Evolutionary conservation across 306 rosid species (phyloP), one percentile per base, ranked within the genome.

Genomic region (Cicer chorassanicum): DNA sequence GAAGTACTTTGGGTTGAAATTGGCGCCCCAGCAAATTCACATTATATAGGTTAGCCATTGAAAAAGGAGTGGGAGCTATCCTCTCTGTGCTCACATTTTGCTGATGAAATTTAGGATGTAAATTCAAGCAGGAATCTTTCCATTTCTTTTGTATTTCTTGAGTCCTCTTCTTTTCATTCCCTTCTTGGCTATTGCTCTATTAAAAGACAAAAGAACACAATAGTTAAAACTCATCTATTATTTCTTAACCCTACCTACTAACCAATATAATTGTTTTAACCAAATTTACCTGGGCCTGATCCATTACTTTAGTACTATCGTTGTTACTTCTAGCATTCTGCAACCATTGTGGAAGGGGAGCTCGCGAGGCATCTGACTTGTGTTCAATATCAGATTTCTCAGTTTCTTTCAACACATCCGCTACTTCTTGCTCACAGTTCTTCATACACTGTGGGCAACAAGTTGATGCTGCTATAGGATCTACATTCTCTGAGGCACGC

Each of bases 331-430:
- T 91, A 18, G 93, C 98, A 74, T 82, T 87, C 85, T 90, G 98
- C 82, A 95, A 76, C 99, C 99, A 95, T 65, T 73, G 98, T 5
- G 99, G 99, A 45, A 95, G 89, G 14, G 87, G 10, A 0, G 84
- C 83, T 59, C 75, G 78, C 18, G 84, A 63, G 44, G 82, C 80
- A 78, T 90, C 95, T 7, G 86, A 56, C 84, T 87, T 84, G 15
- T 70, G 66, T 42, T 84, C 89, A 16, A 83, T 53, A 72, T 89
- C 86, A 29, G 90, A 82, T 59, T 84, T 88, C 79, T 84, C 95
- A 12, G 76, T 83, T 51, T 95, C 98, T 75, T 77, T 85, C 24
- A 81, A 74, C 68, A 80, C 63, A 41, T 85, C 89, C 48, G 85
- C 89, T 5, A 90, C 70, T 73, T 92, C 98, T 78, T 78, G 84